Evolutionary conservation across 208 protist species (phyloP).

Genomic region (Acanthamoeba castellanii): DNA sequence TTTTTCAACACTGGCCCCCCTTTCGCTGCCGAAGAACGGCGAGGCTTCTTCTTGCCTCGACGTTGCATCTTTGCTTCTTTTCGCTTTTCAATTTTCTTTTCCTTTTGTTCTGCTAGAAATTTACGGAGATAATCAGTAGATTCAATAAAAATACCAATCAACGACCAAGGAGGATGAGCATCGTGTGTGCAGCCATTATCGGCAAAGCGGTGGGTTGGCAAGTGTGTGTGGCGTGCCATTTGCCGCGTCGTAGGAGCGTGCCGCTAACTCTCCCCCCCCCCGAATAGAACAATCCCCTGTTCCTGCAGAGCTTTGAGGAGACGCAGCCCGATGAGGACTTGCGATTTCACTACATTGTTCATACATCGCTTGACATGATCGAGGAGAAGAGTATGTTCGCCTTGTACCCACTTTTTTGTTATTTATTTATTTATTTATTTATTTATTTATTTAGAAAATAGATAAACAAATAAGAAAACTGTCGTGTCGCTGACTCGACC

Average conservation of each 20-base stretch:
- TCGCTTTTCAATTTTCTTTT: not conserved
- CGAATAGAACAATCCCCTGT: conserved; percentile 79
- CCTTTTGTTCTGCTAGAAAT: too few species aligned
- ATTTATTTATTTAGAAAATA: too few species aligned
- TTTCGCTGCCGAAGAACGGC: not conserved
- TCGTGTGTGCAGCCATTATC: conserved; percentile 63
- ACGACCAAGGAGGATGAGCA: not conserved
- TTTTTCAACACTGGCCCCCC: not conserved
- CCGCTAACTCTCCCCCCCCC: not conserved
- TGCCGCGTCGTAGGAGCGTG: not conserved
- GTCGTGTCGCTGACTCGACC: too few species aligned
- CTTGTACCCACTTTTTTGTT: not conserved
- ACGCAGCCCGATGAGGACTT: conserved; percentile 47
- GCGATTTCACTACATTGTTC: conserved; percentile 82
- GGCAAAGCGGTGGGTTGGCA: conserved; percentile 65
- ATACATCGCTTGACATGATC: conserved; percentile 79
- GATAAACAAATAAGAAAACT: too few species aligned
- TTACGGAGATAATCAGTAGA: too few species aligned
- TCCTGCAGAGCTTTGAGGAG: conserved; percentile 67
- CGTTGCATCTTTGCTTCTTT: not conserved
- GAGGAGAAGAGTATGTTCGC: conserved; percentile 76
- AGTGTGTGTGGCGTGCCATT: not conserved
- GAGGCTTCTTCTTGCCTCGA: not conserved
- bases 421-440: not conserved
- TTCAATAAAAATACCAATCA: conserved; percentile 7